Evolutionary conservation across 441 rosid species (phyloP), one percentile per base, ranked within the genome.

Genomic region (Pelargonium cotyledonis): DNA sequence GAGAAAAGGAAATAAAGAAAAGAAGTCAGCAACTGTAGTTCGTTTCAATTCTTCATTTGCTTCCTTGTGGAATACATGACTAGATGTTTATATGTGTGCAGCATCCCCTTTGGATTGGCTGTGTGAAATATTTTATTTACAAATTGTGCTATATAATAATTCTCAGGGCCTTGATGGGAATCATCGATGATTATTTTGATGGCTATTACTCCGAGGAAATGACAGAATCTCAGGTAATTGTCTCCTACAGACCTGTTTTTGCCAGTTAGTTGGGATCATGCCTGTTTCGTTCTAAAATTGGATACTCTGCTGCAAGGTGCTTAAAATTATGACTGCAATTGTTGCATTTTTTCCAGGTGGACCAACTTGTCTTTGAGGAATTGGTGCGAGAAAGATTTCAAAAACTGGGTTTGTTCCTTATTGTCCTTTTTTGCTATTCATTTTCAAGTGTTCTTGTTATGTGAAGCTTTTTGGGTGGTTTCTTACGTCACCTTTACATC

Each of bases 181-280:
- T 92, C 70, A 82, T 95, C 68, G 99, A 92, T 76, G 98, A 95
- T 57, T 95, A 92, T 80, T 95, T 95, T 81, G 89, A 83, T 80
- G 99, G 96, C 68, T 95, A 95, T 77, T 95, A 90, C 85, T 90
- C 99, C 0, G 98, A 95, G 86, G 95, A 92, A 79, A 95, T 95
- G 99, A 88, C 85, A 72, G 99, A 92, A 80, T 95, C 96, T 69
- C 98, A 95, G 95, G 99, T 92, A 85, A 68, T 61, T 72, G 63
- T 65, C 71, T 60, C 47, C 70, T 9, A 18, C 11, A 31, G 55
- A 65, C 38, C 49, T 67, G 46, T 44, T 68, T 51, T 44, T 60
- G 10, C 44, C 41, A 61, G 44, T 71, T 61, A 11, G 72, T 40
- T 40, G 43, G 43, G 57, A 62, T 47, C 66, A 41, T 26, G 8